Base-by-base conservation (phyloP, 1,284 basidiomycete genomes). In the Phlebopus sp. region DNA sequence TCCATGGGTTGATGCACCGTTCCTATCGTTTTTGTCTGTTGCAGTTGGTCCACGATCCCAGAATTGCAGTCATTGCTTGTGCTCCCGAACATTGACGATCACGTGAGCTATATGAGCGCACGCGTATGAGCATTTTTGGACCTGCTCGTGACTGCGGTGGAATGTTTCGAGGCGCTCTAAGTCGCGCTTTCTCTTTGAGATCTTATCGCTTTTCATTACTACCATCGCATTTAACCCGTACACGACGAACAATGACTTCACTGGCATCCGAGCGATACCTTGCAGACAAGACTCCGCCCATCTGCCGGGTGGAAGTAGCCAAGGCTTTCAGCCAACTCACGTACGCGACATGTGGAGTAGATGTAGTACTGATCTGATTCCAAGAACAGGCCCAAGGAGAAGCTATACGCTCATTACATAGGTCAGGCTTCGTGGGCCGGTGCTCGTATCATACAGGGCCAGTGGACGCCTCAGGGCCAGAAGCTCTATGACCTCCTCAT, bases 341-440 rank as follows among this genome's bases (percentile, higher is more conserved):
- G 85, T 84, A 29, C 10, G 41, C 44, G 68, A 55, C 34, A 11
- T 29, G 29, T 39, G 30, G 19, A 39, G 39, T 19, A 31, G 45
- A 2, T 19, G 4, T 4, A 1, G 4, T 5, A 14, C 27, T 39
- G 7, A 17, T 17, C 44, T 49, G 15, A 48, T 35, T 29, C 40
- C 44, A 21, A 17, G 37, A 42, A 6, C 45, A 90, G 86, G 49
- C 69, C 78, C 5, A 78, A 76, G 57, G 89, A 92, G 62, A 87
- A 86, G 68, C 76, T 83, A 53, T 92, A 92, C 57, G 78, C 84
- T 2, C 86, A 91, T 63, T 82, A 77, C 58, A 42, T 90, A 14
- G 76, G 75, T 9, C 56, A 79, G 55, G 88, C 87, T 7, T 80
- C 82, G 1, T 92, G 90, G 90, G 85, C 86, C 0, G 90, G 90